These are phyloP conservation scores for Hymenoscyphus infarciens DNA, from an alignment of 2,329 filamentous ascomycete genomes.

Conservation along the genomic window DNA sequence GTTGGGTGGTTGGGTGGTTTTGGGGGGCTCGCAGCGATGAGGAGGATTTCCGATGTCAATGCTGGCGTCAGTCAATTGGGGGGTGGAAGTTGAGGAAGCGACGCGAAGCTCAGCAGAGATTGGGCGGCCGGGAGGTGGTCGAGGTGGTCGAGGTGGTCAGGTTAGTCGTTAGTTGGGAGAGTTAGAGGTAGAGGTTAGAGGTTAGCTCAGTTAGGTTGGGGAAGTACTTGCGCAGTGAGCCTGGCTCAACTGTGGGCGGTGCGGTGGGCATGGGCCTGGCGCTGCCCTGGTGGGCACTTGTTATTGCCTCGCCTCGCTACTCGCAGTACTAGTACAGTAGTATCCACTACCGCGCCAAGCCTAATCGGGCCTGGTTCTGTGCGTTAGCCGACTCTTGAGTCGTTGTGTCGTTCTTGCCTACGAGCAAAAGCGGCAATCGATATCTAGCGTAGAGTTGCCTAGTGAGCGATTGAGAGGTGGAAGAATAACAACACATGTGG, in stretches of 20 bases:
- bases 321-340: no score
- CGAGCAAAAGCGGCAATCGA: neutral
- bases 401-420: neutral
- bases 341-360: neutral
- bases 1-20: no score
- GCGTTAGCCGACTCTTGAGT: neutral
- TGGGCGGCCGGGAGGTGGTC: neutral
- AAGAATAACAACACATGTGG: neutral
- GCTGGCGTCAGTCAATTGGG: neutral
- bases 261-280: neutral
- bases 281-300: neutral
- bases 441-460: neutral
- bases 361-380: neutral
- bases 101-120: conserved; percentile 9
- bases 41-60: neutral
- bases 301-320: neutral
- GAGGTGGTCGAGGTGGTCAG: neutral
- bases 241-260: no score
- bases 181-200: no score
- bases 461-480: neutral
- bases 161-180: no score
- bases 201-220: neutral
- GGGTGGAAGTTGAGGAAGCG: conserved; percentile 1
- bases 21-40: neutral
- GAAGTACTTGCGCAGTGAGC: neutral